phyloP scores from a whole-genome alignment of 1,284 basidiomycete species.

The Ustilago nuda region DNA sequence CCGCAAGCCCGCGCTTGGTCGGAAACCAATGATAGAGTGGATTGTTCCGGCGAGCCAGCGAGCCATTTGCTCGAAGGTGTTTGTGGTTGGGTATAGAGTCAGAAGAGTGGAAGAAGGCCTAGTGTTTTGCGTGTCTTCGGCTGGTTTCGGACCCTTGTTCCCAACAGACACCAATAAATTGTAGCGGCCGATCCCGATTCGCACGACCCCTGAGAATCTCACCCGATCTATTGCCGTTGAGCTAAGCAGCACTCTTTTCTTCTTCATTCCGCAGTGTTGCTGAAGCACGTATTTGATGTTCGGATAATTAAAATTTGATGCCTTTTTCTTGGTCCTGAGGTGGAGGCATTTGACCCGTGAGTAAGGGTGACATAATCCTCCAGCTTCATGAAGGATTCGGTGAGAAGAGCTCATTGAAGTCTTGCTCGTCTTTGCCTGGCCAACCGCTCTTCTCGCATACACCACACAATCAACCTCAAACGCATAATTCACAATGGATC shows the following conservation, averaged over 20 bases:
- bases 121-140: slow-evolving; percentile 3
- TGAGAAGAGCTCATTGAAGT: neutral
- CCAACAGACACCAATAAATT: neutral
- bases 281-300: slow-evolving; percentile 3
- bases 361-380: slow-evolving; percentile 19
- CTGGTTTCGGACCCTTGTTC: slow-evolving; percentile 25
- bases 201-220: neutral
- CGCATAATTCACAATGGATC: slow-evolving; percentile 49
- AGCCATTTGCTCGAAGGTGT: neutral
- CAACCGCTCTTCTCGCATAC: neutral
- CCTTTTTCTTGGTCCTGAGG: neutral
- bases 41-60: neutral
- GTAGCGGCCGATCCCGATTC: neutral
- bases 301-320: slow-evolving; percentile 10
- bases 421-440: too few species aligned
- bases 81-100: neutral
- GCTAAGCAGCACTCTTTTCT: slow-evolving; percentile 6
- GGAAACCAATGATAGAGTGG: neutral
- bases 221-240: slow-evolving; percentile 1
- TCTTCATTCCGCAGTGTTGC: slow-evolving; percentile 2
- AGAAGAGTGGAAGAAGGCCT: neutral
- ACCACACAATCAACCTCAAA: neutral
- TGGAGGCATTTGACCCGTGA: slow-evolving; percentile 7
- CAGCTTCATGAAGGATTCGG: neutral
- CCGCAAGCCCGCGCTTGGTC: neutral